Base-by-base conservation (phyloP, 768 basidiomycete species). In the Pholiota molesta region DNA sequence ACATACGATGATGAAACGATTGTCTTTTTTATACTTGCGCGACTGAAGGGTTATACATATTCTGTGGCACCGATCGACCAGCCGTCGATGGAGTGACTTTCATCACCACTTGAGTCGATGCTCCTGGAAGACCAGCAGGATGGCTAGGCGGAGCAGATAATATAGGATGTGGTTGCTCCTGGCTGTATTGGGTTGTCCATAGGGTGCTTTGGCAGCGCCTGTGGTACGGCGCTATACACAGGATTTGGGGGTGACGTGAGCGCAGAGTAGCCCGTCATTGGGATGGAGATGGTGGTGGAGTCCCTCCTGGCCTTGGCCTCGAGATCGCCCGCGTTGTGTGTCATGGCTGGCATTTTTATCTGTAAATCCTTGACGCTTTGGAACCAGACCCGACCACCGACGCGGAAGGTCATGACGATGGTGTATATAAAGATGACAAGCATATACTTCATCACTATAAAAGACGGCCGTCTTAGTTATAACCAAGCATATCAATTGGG, bases 311-410 rank as follows among this genome's bases (percentile, higher is more conserved):
- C 61, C 17, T 59, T 58, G 16, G 61, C 52, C 28, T 65, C 64
- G 10, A 56, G 55, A 6, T 62, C 60, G 9, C 53, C 58, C n/a
- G 64, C 37, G 11, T 42, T 52, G 45, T 65, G 60, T 31, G 57
- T 62, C 37, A 65, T 29, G 23, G 61, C 31, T 13, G 64, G 64
- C 14, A 65, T 52, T 21, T 26, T 59, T 21, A 62, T 55, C 37
- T 53, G 52, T 0, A 65, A 33, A 2, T 66, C 65, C 33, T 63
- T 61, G 28, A 66, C 57, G 16, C 61, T 60, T 52, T 55, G 56
- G 62, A 53, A 57, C 65, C 65, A 66, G 55, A 66, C 62, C 47
- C 57, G 47, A 23, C 47, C 52, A 4, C 65, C 65, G 19, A 45
- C 44, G 16, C 56, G 62, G 10, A 60, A 61, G 26, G 62, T 62